These are phyloP conservation scores for Torulaspora indica DNA, from an alignment of 805 yeast species.

Conservation along the genomic window DNA sequence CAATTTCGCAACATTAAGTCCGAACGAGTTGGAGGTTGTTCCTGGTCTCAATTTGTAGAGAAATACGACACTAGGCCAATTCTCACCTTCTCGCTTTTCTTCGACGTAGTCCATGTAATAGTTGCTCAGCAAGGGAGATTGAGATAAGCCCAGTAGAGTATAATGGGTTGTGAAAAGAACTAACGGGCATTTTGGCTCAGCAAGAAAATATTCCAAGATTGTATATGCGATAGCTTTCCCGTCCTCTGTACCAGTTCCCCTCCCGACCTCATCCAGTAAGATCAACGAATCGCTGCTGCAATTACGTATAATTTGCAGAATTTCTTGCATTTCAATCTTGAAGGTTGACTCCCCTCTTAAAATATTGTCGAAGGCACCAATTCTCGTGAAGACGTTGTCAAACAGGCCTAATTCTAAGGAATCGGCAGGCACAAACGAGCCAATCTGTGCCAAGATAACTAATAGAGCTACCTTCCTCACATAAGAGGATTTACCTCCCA, in stretches of 20 bases:
- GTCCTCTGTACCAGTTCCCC: conserved; percentile 81
- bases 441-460: conserved; percentile 53
- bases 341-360: conserved; percentile 76
- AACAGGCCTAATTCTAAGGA: conserved; percentile 59
- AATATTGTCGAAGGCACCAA: conserved; percentile 82
- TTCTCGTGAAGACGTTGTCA: conserved; percentile 54
- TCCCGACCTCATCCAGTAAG: conserved; percentile 90
- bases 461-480: conserved; percentile 49
- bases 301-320: conserved; percentile 76
- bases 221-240: conserved; percentile 80
- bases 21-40: conserved; percentile 62
- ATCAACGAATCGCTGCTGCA: conserved; percentile 77
- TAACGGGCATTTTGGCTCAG: conserved; percentile 42
- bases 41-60: conserved; percentile 50
- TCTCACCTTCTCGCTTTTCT: conserved; percentile 35
- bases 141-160: conserved; percentile 56
- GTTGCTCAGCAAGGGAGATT: conserved; percentile 45
- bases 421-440: conserved; percentile 48
- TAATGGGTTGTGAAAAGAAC: conserved; percentile 82
- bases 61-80: conserved; percentile 44
- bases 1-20: conserved; percentile 76
- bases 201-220: conserved; percentile 55
- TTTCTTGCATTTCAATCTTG: conserved; percentile 94
- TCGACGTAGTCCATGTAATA: conserved; percentile 68
- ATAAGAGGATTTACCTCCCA: conserved; percentile 61